Conservation (phyloP, 331 rosid species). For the Pyracantha coccinea region DNA sequence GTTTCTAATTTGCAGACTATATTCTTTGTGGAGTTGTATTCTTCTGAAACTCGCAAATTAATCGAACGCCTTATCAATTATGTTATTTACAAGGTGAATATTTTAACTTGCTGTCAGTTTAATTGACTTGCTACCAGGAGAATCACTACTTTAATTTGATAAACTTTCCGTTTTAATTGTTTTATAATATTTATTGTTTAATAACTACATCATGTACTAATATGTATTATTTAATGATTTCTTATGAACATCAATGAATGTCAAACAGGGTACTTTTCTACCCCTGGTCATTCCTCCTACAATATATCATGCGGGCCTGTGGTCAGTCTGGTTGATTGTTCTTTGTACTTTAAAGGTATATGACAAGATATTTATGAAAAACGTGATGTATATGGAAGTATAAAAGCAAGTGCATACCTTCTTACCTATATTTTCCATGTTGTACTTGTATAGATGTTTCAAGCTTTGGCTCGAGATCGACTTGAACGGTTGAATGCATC, state of each 20-base stretch:
- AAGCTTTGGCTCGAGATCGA: conserved; percentile 95
- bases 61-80: conserved; percentile 78
- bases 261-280: conserved; percentile 74
- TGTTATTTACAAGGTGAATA: conserved; percentile 69
- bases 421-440: conserved; percentile 15
- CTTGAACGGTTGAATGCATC: conserved; percentile 92
- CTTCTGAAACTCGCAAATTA: conserved; percentile 71
- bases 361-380: conserved; percentile 5
- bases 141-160: not conserved
- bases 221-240: not conserved
- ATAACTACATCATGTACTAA: not conserved
- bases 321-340: conserved; percentile 87
- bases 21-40: conserved; percentile 72
- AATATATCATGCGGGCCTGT: conserved; percentile 70
- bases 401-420: not conserved
- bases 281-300: conserved; percentile 86
- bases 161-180: not conserved
- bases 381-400: not conserved
- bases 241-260: conserved; percentile 9
- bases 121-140: not conserved
- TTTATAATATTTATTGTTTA: not conserved
- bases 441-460: conserved; percentile 73
- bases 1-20: conserved; percentile 53
- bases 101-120: not conserved
- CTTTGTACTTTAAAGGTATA: conserved; percentile 86